These are phyloP conservation scores for Oryza longistaminata DNA, from an alignment of 176 grass and related monocot genomes.

Conservation along the genomic window DNA sequence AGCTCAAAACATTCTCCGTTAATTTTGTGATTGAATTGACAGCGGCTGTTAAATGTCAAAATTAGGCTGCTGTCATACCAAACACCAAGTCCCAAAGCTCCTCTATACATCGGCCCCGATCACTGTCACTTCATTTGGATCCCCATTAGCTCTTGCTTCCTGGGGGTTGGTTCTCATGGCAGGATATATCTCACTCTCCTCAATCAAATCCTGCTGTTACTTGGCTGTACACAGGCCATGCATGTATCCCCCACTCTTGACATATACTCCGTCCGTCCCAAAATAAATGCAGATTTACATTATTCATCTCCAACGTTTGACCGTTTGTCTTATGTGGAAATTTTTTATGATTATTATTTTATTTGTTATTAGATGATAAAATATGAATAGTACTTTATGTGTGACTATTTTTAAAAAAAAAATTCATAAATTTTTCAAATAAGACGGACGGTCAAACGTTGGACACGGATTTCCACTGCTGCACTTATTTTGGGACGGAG, in stretches of 20 bases:
- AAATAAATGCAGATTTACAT: too few species aligned
- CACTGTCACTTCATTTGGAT: conserved; percentile 21
- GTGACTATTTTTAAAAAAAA: too few species aligned
- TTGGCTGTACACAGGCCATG: conserved; percentile 20
- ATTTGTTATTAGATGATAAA: too few species aligned
- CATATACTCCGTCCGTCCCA: background rate
- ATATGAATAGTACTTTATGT: too few species aligned
- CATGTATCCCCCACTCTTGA: conserved; percentile 32
- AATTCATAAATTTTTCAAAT: too few species aligned
- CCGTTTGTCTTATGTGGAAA: too few species aligned
- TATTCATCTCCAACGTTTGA: too few species aligned
- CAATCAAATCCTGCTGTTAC: conserved; percentile 41
- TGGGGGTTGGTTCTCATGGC: conserved; percentile 31
- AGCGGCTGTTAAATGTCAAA: conserved; percentile 28
- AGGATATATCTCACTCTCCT: conserved; percentile 26
- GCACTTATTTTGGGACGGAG: too few species aligned
- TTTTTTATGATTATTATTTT: too few species aligned
- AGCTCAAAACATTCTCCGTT: conserved; percentile 37
- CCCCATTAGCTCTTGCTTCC: conserved; percentile 46
- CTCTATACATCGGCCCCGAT: background rate
- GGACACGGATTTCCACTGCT: too few species aligned
- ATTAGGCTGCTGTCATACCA: conserved; percentile 17
- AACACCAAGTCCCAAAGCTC: conserved; percentile 43
- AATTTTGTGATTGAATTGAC: conserved; percentile 28
- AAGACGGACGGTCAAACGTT: too few species aligned